A percentile compares a stretch with the other conserved stretches of the same genome.
These are phyloP conservation scores for Nymphaea thermarum DNA, from an alignment of 164 flowering plant genomes.

Conservation along the genomic window DNA sequence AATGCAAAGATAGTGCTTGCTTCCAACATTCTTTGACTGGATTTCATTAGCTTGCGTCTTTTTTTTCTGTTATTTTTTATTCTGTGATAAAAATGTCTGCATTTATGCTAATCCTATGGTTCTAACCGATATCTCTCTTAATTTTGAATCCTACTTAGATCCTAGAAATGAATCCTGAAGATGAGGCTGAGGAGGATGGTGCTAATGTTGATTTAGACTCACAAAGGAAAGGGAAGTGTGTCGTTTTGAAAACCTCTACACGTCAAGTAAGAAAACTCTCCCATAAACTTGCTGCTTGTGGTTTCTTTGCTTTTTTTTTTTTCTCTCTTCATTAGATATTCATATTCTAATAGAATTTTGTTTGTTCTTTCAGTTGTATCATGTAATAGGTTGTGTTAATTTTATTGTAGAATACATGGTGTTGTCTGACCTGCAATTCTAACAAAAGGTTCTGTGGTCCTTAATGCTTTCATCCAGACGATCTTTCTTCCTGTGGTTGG, in stretches of 20 bases:
- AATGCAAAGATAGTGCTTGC: too few species aligned
- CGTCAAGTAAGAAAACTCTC: slow-evolving; percentile 35
- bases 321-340: background rate
- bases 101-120: too few species aligned
- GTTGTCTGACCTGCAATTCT: background rate
- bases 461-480: slow-evolving; percentile 33
- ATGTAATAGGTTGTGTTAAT: background rate
- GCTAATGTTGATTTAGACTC: slow-evolving; percentile 83
- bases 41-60: too few species aligned
- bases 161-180: slow-evolving; percentile 86
- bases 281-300: background rate
- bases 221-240: slow-evolving; percentile 76
- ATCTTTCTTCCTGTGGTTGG: slow-evolving; percentile 81
- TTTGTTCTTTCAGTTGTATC: background rate
- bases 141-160: slow-evolving; percentile 19
- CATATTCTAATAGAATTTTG: background rate
- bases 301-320: background rate
- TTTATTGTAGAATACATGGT: background rate
- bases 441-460: background rate
- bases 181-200: slow-evolving; percentile 86
- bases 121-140: too few species aligned
- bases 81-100: too few species aligned
- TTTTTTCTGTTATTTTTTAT: too few species aligned
- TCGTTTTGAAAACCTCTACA: slow-evolving; percentile 70
- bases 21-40: too few species aligned